phyloP scores from a whole-genome alignment of 2,329 filamentous ascomycete genomes.

The Emydomyces testavorans region DNA sequence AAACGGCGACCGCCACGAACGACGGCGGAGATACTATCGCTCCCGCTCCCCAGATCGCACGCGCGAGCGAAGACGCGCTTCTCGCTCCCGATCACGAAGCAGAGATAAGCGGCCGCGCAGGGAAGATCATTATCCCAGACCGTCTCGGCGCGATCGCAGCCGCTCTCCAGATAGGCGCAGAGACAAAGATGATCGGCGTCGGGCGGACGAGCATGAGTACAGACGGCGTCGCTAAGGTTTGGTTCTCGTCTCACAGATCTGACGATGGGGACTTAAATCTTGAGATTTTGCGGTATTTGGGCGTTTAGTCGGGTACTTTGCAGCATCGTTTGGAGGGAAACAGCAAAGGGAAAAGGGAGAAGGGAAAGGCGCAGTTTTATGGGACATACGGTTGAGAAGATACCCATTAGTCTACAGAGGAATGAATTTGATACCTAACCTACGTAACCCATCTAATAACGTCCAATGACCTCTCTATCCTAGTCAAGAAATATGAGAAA shows the following conservation, averaged over 20 bases:
- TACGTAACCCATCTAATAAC: too few species aligned
- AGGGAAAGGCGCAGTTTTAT: conserved; percentile 3
- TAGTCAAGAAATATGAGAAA: not conserved
- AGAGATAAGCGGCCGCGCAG: conserved; percentile 21
- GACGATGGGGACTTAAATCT: not conserved
- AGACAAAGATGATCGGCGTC: conserved; percentile 5
- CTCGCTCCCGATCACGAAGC: conserved; percentile 22
- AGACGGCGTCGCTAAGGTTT: conserved; percentile 21
- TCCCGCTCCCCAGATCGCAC: conserved; percentile 11
- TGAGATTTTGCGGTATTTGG: not conserved
- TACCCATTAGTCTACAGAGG: conserved; percentile 10
- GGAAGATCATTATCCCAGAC: conserved; percentile 22
- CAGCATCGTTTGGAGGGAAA: conserved; percentile 1
- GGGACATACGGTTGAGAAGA: conserved; percentile 12
- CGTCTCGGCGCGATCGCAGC: conserved; percentile 21
- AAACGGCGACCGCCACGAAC: conserved; percentile 24
- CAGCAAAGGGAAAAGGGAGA: not conserved
- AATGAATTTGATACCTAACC: too few species aligned
- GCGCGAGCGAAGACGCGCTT: conserved; percentile 12
- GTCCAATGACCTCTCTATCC: too few species aligned
- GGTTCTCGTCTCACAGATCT: not conserved
- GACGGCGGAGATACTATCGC: conserved; percentile 26
- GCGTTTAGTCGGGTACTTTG: conserved; percentile 3
- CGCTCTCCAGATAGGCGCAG: conserved; percentile 13
- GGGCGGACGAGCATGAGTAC: conserved; percentile 20